Base-by-base conservation (phyloP, 345 rosid genomes). In the Gossypium sturtianum region DNA sequence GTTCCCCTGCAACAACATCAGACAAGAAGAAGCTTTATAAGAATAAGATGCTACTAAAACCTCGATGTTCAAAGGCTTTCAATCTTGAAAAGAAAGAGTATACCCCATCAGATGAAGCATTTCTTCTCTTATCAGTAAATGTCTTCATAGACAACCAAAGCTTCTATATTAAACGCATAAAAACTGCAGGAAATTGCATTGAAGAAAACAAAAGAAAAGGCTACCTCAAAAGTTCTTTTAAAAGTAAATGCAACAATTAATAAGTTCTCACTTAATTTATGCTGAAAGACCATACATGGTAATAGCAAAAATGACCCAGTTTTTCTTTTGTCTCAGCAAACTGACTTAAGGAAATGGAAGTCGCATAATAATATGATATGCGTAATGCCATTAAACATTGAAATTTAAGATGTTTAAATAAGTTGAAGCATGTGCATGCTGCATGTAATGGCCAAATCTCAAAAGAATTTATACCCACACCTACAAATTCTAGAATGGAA, bases 71-170 rank as follows among this genome's bases (percentile, higher is more conserved):
- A 44, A 13, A 74, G 22, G 15, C 72, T 27, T 76, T 57, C 52
- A 69, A 60, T 48, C 52, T 53, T 48, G 13, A n/a, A 51, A 77
- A 74, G 16, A 41, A 34, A 48, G 38, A 66, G 19, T 79, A 73
- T 87, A 92, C 99, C 90, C 87, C 87, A 25, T 95, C 99, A 80
- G 82, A 78, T 74, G 80, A 73, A 27, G 89, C 76, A 77, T 78
- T 90, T 80, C 84, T 86, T 81, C 84, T 89, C 66, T 82, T 86
- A 51, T 86, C 81, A 70, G 84, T 66, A 44, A 87, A 84, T 72
- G 87, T 60, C 82, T 82, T 92, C 97, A 91, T 91, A 63, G 91
- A 87, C 79, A 79, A 78, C 58, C 76, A 74, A 77, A 57, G 60
- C 81, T 77, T 81, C 70, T 81, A 77, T 67, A 61, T 72, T 9